These are phyloP conservation scores for Gentiana macrophylla DNA, from an alignment of 257 asterid genomes.

Conservation along the genomic window DNA sequence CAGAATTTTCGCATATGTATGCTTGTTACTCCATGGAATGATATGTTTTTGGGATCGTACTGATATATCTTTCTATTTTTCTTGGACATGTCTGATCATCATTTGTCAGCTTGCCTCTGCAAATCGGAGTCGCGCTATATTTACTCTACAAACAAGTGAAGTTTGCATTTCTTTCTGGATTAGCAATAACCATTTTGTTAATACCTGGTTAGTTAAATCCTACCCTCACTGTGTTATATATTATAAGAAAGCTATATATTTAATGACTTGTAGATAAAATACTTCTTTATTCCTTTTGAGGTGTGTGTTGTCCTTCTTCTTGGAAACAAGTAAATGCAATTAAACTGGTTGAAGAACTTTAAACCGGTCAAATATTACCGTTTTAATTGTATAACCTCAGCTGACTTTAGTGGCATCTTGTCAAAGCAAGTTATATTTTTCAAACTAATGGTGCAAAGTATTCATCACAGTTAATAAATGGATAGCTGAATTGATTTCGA, in stretches of 20 bases:
- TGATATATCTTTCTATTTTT: neutral
- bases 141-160: conserved; percentile 82
- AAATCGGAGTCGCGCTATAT: conserved; percentile 85
- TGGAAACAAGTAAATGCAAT: no score
- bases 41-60: neutral
- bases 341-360: no score
- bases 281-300: no score
- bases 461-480: conserved; percentile 71
- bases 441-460: neutral
- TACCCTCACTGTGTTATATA: no score
- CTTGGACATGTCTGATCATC: conserved; percentile 9
- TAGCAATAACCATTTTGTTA: conserved; percentile 72
- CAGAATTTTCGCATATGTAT: neutral
- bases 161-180: conserved; percentile 87
- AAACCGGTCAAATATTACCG: no score
- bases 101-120: conserved; percentile 86
- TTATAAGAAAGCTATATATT: no score
- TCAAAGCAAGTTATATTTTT: neutral
- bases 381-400: no score
- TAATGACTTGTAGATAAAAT: no score
- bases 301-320: no score
- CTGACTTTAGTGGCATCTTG: neutral
- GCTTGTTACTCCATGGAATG: neutral
- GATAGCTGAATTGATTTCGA: conserved; percentile 89
- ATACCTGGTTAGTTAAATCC: conserved; percentile 64